These are phyloP conservation scores for Spongospora subterranea DNA, from an alignment of 208 protist genomes.

Conservation along the genomic window DNA sequence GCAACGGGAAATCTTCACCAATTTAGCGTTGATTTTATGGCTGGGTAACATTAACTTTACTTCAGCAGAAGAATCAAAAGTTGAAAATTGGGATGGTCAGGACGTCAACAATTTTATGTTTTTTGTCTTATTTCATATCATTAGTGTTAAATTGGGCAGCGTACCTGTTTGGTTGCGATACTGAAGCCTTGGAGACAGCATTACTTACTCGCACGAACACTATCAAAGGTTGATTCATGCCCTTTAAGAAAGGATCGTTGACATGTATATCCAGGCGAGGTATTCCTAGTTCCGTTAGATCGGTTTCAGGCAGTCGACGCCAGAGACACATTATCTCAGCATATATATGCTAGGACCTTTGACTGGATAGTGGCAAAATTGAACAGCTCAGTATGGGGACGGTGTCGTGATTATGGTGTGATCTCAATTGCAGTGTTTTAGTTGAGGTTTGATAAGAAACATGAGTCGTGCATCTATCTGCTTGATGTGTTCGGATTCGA, in stretches of 20 bases:
- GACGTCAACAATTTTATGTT: background rate
- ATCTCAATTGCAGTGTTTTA: background rate
- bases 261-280: background rate
- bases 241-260: background rate
- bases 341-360: constrained; percentile 56
- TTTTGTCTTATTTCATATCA: background rate
- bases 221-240: constrained; percentile 18
- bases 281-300: constrained; percentile 25
- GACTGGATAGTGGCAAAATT: constrained; percentile 38
- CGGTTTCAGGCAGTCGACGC: constrained; percentile 25
- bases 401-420: background rate
- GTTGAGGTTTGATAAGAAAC: background rate
- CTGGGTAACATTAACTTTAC: background rate
- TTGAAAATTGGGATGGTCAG: background rate
- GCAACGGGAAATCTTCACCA: background rate
- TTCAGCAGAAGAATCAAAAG: background rate
- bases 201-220: background rate
- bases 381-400: constrained; percentile 20
- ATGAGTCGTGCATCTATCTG: constrained; percentile 70
- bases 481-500: constrained; percentile 68
- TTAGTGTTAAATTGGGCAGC: constrained; percentile 45
- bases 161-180: constrained; percentile 39
- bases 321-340: constrained; percentile 36
- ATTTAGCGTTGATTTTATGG: background rate
- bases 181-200: background rate